These are phyloP conservation scores for Cyclospora cayetanensis DNA, from an alignment of 169 alveolate species.

Conservation along the genomic window DNA sequence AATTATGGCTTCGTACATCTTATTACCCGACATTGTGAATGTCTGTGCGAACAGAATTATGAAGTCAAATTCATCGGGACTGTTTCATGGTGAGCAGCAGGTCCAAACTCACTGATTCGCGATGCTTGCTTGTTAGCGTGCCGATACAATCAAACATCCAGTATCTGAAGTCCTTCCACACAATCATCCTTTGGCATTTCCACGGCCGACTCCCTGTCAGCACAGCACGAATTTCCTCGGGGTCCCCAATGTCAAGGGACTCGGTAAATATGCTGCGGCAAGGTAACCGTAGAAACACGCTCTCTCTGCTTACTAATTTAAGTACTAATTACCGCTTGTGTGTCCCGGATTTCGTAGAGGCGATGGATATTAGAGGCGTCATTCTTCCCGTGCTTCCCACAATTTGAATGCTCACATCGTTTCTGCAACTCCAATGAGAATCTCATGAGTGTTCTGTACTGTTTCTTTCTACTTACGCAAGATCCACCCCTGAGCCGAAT, in stretches of 20 bases:
- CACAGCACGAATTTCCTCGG: constrained; percentile 81
- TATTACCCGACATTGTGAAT: constrained; percentile 77
- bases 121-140: constrained; percentile 75
- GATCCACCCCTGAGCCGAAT: constrained; percentile 80
- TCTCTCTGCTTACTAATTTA: constrained; percentile 70
- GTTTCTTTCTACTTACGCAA: constrained; percentile 57
- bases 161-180: constrained; percentile 86
- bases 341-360: constrained; percentile 82
- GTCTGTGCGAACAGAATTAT: background rate
- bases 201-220: constrained; percentile 81
- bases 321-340: constrained; percentile 77
- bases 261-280: constrained; percentile 74
- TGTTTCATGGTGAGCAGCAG: background rate
- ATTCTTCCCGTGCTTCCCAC: constrained; percentile 81
- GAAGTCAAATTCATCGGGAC: background rate
- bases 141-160: constrained; percentile 91
- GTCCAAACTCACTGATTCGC: constrained; percentile 69
- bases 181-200: constrained; percentile 87
- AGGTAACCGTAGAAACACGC: background rate
- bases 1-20: constrained; percentile 73
- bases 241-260: constrained; percentile 86
- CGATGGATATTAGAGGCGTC: constrained; percentile 83
- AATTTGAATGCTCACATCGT: constrained; percentile 73
- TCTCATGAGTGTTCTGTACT: background rate
- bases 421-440: constrained; percentile 69